Conservation (phyloP, 495 filamentous ascomycete species). For the Ramalina intermedia region DNA sequence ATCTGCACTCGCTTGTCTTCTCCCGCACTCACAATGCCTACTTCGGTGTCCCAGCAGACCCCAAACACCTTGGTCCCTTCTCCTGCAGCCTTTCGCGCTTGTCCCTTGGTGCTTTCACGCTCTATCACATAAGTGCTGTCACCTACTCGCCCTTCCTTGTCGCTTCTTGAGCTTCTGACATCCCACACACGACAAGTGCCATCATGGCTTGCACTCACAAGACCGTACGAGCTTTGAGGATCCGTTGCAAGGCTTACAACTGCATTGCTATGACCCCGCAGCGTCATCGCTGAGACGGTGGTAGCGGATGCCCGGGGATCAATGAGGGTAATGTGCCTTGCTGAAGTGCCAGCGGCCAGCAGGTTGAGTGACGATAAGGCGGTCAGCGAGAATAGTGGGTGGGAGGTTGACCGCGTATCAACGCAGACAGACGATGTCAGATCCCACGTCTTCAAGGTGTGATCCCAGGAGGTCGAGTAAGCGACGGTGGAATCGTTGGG, state of each 20-base stretch:
- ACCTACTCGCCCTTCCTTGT: constrained; percentile 52
- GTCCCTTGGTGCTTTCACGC: constrained; percentile 47
- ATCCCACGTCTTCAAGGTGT: constrained; percentile 82
- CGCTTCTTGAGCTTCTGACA: constrained; percentile 55
- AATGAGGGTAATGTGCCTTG: constrained; percentile 76
- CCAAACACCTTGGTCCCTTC: constrained; percentile 84
- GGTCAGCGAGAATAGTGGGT: constrained; percentile 61
- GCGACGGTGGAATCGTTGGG: constrained; percentile 71
- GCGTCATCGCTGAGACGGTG: constrained; percentile 65
- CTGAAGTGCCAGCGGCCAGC: constrained; percentile 70
- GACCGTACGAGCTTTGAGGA: constrained; percentile 59
- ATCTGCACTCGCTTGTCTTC: constrained; percentile 91
- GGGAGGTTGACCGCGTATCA: constrained; percentile 66
- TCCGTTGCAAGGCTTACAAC: constrained; percentile 56
- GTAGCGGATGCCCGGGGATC: constrained; percentile 69
- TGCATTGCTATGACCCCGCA: constrained; percentile 78
- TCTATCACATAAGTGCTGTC: constrained; percentile 71
- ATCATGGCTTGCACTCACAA: constrained; percentile 76
- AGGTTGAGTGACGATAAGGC: constrained; percentile 53
- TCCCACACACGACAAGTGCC: constrained; percentile 90
- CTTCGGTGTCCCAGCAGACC: constrained; percentile 66
- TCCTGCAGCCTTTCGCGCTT: constrained; percentile 42
- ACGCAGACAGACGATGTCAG: constrained; percentile 60
- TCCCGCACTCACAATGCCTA: constrained; percentile 82
- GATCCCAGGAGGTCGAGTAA: constrained; percentile 80